Conservation (phyloP, 345 rosid genomes). For the Garcia nutans region DNA sequence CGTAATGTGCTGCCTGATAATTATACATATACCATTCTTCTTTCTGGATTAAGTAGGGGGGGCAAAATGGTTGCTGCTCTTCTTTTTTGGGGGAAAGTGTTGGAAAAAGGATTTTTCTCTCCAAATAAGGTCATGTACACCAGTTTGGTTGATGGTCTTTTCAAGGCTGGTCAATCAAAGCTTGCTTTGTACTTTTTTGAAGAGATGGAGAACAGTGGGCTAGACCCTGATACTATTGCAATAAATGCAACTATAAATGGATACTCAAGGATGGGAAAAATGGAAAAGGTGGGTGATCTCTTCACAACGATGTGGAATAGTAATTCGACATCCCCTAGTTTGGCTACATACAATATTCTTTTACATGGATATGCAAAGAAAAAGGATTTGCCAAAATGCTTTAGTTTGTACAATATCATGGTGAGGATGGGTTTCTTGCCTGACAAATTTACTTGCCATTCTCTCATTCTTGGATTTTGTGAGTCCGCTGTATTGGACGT, state of each 20-base stretch:
- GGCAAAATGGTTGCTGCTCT: constrained; percentile 69
- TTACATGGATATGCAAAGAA: constrained; percentile 73
- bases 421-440: constrained; percentile 44
- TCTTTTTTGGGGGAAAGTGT: constrained; percentile 50
- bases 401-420: constrained; percentile 49
- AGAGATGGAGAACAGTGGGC: constrained; percentile 48
- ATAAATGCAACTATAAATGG: constrained; percentile 56
- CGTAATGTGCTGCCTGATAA: constrained; percentile 56
- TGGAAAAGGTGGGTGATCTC: constrained; percentile 39
- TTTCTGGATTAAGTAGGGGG: constrained; percentile 66
- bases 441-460: constrained; percentile 61
- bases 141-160: constrained; percentile 65
- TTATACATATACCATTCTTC: constrained; percentile 61
- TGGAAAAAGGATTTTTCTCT: constrained; percentile 39
- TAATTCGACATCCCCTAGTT: constrained; percentile 40
- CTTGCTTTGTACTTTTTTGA: constrained; percentile 46
- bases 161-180: constrained; percentile 65
- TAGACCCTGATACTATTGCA: constrained; percentile 52
- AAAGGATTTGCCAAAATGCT: constrained; percentile 47
- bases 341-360: constrained; percentile 71
- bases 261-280: constrained; percentile 62
- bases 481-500: constrained; percentile 55
- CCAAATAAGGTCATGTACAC: constrained; percentile 51
- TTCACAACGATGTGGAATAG: constrained; percentile 43
- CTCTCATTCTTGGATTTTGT: constrained; percentile 70